Evolutionary conservation across 2,329 filamentous ascomycete species (phyloP).

Genomic region (Neocatenulostroma microsporum): DNA sequence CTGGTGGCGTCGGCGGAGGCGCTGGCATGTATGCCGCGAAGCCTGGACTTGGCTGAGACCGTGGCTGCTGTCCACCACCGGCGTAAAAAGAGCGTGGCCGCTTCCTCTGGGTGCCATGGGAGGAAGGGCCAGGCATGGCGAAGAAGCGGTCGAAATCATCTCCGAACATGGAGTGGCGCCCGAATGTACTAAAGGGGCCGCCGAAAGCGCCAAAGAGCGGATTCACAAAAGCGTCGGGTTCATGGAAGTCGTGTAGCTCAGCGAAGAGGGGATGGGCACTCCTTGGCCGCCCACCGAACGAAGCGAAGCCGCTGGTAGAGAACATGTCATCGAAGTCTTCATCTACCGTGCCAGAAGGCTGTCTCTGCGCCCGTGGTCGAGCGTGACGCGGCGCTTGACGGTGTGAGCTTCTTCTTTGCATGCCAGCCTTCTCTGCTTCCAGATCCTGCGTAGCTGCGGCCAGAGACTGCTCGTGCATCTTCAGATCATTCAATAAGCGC

Average conservation of each 20-base stretch:
- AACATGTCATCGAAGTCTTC: background rate
- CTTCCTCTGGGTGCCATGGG: conserved; percentile 10
- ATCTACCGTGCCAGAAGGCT: background rate
- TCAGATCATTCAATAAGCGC: conserved; percentile 17
- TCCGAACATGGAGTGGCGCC: conserved; percentile 14
- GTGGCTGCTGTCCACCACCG: conserved; percentile 5
- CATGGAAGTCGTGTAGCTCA: conserved; percentile 10
- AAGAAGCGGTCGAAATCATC: conserved; percentile 17
- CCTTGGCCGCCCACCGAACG: background rate
- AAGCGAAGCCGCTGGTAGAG: background rate
- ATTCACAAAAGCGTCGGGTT: conserved; percentile 11
- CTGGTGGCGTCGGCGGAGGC: conserved; percentile 13
- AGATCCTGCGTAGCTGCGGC: conserved; percentile 1
- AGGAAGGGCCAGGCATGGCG: conserved; percentile 12
- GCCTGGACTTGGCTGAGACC: conserved; percentile 5
- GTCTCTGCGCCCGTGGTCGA: conserved; percentile 1
- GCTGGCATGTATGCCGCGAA: conserved; percentile 8
- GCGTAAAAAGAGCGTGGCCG: conserved; percentile 12
- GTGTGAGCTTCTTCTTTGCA: conserved; percentile 4
- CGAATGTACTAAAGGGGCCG: conserved; percentile 11
- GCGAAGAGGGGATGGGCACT: conserved; percentile 11
- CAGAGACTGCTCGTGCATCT: conserved; percentile 8
- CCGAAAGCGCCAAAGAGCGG: conserved; percentile 15
- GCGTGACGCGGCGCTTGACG: conserved; percentile 7
- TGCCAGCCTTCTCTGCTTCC: background rate